Conservation (phyloP, 1,284 basidiomycete genomes). For the Erythrobasidium hasegawianum region DNA sequence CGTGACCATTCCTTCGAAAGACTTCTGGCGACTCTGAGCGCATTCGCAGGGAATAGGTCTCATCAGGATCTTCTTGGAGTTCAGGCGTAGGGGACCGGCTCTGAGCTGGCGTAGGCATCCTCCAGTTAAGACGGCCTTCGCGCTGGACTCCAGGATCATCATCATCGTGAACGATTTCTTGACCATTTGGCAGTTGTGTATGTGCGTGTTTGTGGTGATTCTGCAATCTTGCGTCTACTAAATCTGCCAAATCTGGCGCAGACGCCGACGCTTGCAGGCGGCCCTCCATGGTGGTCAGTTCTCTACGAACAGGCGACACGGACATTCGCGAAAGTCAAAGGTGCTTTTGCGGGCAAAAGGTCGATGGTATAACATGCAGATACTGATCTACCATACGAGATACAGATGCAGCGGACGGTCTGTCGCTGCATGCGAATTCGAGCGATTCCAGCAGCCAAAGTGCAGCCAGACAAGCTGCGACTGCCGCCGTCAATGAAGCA, state of each 20-base stretch:
- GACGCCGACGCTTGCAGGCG: slow-evolving; percentile 29
- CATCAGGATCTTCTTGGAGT: background rate
- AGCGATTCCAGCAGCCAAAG: slow-evolving; percentile 14
- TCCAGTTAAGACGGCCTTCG: background rate
- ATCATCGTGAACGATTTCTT: background rate
- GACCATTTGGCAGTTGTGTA: too few relatives aligned
- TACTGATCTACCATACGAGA: background rate
- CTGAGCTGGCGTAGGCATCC: slow-evolving; percentile 22
- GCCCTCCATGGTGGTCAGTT: slow-evolving; percentile 8
- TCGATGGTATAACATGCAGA: background rate
- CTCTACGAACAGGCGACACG: background rate
- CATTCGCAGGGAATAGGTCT: slow-evolving; percentile 6
- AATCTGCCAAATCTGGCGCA: slow-evolving; percentile 28
- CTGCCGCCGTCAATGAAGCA: slow-evolving; percentile 14
- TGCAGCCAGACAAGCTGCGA: slow-evolving; percentile 16
- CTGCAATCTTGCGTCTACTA: slow-evolving; percentile 14
- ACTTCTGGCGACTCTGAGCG: slow-evolving; percentile 36
- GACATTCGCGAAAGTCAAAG: background rate
- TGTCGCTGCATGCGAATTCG: slow-evolving; percentile 26
- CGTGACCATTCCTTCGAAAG: slow-evolving; percentile 1
- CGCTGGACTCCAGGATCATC: background rate
- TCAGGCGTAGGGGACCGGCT: slow-evolving; percentile 30
- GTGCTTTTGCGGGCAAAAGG: background rate
- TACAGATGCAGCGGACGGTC: slow-evolving; percentile 18
- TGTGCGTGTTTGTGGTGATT: slow-evolving; percentile 1